Conservation (phyloP, 2,329 filamentous ascomycete species). For the Daldinia sp. region DNA sequence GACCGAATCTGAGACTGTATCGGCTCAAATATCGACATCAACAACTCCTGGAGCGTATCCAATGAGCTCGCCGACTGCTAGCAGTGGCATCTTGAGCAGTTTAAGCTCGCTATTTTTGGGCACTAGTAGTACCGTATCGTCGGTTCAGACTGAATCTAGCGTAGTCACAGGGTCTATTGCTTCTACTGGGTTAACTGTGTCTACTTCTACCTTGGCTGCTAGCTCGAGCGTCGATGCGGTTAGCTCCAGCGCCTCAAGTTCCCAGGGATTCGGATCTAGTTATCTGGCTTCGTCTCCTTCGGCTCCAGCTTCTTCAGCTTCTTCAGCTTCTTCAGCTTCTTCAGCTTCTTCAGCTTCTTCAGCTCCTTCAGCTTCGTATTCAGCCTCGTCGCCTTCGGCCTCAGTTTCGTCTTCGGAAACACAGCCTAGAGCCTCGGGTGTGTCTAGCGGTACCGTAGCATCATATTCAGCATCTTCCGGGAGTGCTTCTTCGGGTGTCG, state of each 20-base stretch:
- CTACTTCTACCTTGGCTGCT: neutral
- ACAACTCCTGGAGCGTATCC: conserved; percentile 28
- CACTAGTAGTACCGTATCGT: conserved; percentile 27
- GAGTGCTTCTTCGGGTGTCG: conserved; percentile 14
- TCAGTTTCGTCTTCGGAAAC: conserved; percentile 2
- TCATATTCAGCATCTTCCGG: conserved; percentile 24
- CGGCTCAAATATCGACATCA: conserved; percentile 4
- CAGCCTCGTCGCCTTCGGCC: too few species aligned
- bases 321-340: conserved; percentile 4
- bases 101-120: conserved; percentile 44
- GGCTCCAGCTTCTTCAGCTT: conserved; percentile 13
- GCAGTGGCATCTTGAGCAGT: conserved; percentile 42
- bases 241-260: conserved; percentile 18
- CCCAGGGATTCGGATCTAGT: conserved; percentile 12
- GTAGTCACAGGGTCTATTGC: neutral
- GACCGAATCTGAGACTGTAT: conserved; percentile 4
- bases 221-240: neutral
- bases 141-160: neutral
- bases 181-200: neutral
- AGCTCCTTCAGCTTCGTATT: neutral
- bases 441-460: neutral
- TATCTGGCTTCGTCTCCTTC: conserved; percentile 22
- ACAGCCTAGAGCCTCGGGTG: conserved; percentile 17
- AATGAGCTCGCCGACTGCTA: conserved; percentile 27
- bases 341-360: conserved; percentile 21